Conservation (phyloP, 2,329 filamentous ascomycete genomes). For the Beauveria australis region DNA sequence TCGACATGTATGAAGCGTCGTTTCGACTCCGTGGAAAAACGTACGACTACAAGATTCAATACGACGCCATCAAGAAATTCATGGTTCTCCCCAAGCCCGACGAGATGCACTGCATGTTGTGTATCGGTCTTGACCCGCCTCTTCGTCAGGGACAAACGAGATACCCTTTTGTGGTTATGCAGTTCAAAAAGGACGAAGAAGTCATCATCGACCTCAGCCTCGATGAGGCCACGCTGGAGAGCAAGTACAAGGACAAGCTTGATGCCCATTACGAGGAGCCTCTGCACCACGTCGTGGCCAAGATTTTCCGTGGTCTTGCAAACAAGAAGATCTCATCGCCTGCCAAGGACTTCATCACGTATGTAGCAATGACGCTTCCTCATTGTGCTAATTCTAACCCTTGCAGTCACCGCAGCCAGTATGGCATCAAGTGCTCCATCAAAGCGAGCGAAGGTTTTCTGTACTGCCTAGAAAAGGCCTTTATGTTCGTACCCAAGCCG, state of each 20-base stretch:
- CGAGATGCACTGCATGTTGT: conserved; percentile 90
- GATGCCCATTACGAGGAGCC: conserved; percentile 87
- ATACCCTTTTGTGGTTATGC: conserved; percentile 98
- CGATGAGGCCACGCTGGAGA: conserved; percentile 77
- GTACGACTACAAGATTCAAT: conserved; percentile 99
- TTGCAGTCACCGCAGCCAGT: conserved; percentile 74
- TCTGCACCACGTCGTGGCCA: conserved; percentile 85
- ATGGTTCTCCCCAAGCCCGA: conserved; percentile 99
- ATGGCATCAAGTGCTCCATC: conserved; percentile 98
- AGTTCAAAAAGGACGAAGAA: conserved; percentile 96
- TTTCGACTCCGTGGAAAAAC: conserved; percentile 97
- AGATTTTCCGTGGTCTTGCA: conserved; percentile 88
- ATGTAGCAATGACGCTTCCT: conserved; percentile 19
- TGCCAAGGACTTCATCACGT: conserved; percentile 86
- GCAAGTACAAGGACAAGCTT: conserved; percentile 82
- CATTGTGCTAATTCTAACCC: background rate
- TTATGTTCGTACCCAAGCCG: conserved; percentile 98
- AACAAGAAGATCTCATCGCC: conserved; percentile 93
- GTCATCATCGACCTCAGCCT: conserved; percentile 95
- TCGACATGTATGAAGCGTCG: conserved; percentile 98
- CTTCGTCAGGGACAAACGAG: conserved; percentile 94
- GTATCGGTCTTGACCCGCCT: conserved; percentile 87
- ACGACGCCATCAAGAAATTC: conserved; percentile 96
- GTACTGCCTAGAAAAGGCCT: conserved; percentile 95
- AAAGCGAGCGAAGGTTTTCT: conserved; percentile 97